phyloP scores from a whole-genome alignment of 805 yeast species.

The Nakazawaea wyomingensis region DNA sequence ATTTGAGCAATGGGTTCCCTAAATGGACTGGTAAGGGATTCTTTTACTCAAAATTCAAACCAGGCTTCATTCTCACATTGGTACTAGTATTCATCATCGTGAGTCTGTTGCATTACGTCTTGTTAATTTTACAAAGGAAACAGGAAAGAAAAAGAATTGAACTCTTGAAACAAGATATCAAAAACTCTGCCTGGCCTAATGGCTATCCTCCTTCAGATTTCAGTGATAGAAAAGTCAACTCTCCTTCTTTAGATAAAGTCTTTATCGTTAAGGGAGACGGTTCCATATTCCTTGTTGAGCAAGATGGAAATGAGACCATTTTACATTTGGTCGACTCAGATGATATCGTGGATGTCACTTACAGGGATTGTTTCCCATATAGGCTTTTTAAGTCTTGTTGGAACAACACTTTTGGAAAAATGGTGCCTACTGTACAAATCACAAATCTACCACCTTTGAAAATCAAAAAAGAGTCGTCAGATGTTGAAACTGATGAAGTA shows the following conservation, averaged over 20 bases:
- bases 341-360: conserved; percentile 34
- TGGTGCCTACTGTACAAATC: conserved; percentile 16
- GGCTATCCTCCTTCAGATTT: conserved; percentile 43
- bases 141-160: conserved; percentile 57
- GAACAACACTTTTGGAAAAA: conserved; percentile 39
- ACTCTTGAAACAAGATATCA: conserved; percentile 45
- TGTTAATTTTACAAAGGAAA: conserved; percentile 46
- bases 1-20: conserved; percentile 81
- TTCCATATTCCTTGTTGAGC: conserved; percentile 46
- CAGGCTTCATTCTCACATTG: conserved; percentile 50
- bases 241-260: conserved; percentile 40
- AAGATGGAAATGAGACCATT: conserved; percentile 24
- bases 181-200: conserved; percentile 48
- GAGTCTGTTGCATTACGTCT: conserved; percentile 52
- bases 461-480: conserved; percentile 14
- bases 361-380: conserved; percentile 43
- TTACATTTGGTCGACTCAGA: conserved; percentile 39
- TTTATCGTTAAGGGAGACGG: conserved; percentile 57
- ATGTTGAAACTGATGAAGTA: not conserved
- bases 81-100: conserved; percentile 45
- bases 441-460: conserved; percentile 8
- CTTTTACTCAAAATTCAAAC: conserved; percentile 63
- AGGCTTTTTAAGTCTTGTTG: conserved; percentile 38
- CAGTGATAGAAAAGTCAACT: conserved; percentile 36
- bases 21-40: conserved; percentile 67